These are phyloP conservation scores for Arctium minus DNA, from an alignment of 129 eudicot species.

Conservation along the genomic window DNA sequence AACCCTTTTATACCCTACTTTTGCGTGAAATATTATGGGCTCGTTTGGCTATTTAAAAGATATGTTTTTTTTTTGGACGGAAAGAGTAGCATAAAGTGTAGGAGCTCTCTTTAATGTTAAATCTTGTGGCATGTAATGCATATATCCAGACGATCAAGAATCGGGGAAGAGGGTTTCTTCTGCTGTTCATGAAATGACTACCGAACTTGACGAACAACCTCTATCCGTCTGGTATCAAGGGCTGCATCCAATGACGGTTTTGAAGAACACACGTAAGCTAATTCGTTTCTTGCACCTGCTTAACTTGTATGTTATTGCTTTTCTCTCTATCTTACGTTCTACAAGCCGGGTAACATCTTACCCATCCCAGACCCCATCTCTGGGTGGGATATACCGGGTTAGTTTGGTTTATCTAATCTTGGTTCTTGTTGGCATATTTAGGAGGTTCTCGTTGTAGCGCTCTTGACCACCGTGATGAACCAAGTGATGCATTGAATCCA, in stretches of 20 bases:
- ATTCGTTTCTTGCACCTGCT: not conserved
- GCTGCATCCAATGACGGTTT: not conserved
- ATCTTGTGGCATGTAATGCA: not conserved
- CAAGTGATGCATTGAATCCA: not conserved
- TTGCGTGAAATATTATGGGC: not conserved
- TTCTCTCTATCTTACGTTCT: not conserved
- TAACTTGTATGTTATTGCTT: not conserved
- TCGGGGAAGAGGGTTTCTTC: not conserved
- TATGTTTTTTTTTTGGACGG: not conserved
- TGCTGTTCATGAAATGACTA: not conserved
- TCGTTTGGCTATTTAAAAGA: not conserved
- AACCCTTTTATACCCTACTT: too few species aligned
- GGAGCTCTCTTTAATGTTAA: not conserved
- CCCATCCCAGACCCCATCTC: too few species aligned
- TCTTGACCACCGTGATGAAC: not conserved
- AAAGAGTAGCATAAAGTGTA: not conserved
- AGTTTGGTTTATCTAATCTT: not conserved
- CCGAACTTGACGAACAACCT: slow-evolving; percentile 24
- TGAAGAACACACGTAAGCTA: slow-evolving; percentile 18
- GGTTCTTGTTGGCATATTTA: not conserved
- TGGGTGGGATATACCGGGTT: too few species aligned
- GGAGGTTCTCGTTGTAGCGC: not conserved
- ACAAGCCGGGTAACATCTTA: not conserved
- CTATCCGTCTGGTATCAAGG: slow-evolving; percentile 32
- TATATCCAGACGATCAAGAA: not conserved